Conservation (phyloP, 805 yeast genomes). For the Cyberlindnera saturnus region DNA sequence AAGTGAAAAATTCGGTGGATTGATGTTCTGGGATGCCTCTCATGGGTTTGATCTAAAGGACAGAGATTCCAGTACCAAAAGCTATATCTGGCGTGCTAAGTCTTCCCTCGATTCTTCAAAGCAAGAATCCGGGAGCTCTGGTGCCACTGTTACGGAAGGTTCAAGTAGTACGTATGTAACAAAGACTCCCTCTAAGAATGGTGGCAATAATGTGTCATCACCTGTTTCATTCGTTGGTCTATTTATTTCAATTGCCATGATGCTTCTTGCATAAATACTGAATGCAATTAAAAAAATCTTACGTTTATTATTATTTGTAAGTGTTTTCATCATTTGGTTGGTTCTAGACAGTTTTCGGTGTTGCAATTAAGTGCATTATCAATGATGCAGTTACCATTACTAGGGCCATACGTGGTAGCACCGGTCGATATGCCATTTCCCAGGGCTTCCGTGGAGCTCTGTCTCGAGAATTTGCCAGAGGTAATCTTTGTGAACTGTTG, state of each 20-base stretch:
- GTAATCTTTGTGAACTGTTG: slow-evolving; percentile 30
- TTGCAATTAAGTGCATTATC: slow-evolving; percentile 51
- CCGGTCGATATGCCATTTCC: slow-evolving; percentile 7
- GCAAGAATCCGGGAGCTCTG: slow-evolving; percentile 4
- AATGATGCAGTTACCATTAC: slow-evolving; percentile 37
- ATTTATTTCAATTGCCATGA: not conserved
- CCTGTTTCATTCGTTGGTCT: no score
- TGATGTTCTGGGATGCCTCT: slow-evolving; percentile 89
- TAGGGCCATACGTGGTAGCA: slow-evolving; percentile 29
- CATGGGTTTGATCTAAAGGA: slow-evolving; percentile 46
- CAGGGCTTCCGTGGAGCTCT: slow-evolving; percentile 11
- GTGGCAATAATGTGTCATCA: not conserved
- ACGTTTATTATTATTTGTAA: no score
- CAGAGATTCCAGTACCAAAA: slow-evolving; percentile 25
- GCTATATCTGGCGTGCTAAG: slow-evolving; percentile 21
- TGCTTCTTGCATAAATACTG: not conserved
- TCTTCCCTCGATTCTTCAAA: slow-evolving; percentile 10
- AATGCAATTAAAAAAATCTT: not conserved
- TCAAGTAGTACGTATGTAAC: not conserved
- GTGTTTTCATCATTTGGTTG: not conserved
- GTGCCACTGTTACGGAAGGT: slow-evolving; percentile 5
- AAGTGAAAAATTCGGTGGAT: slow-evolving; percentile 64
- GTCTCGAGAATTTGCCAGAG: slow-evolving; percentile 24
- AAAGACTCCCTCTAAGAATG: not conserved
- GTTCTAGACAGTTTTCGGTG: slow-evolving; percentile 35